Percentiles rank a stretch among this genome's conserved stretches.
Evolutionary conservation across 176 grass and related monocot genomes (phyloP).

Genomic region (Echinochloa phyllopogon): DNA sequence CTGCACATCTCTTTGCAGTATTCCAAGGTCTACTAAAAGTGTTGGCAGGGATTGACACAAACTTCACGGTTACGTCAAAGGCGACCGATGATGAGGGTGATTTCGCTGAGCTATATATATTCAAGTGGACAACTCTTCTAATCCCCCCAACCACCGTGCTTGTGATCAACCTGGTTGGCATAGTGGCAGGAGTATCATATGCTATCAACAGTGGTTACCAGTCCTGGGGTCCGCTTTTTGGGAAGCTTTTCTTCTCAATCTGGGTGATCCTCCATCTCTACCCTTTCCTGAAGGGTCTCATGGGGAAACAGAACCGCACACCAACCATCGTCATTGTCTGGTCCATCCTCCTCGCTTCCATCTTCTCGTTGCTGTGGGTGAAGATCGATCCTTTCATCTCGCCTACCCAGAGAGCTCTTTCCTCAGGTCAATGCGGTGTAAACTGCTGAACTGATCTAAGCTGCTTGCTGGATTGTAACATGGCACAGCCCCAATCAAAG

Average conservation of each 20-base stretch:
- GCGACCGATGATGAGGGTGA: slow-evolving; percentile 72
- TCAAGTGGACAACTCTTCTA: slow-evolving; percentile 82
- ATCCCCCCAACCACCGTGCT: slow-evolving; percentile 81
- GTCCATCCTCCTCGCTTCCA: slow-evolving; percentile 85
- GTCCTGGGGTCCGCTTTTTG: slow-evolving; percentile 82
- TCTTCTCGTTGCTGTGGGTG: slow-evolving; percentile 89
- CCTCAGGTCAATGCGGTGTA: slow-evolving; percentile 64
- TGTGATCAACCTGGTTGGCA: slow-evolving; percentile 78
- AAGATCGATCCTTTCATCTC: slow-evolving; percentile 77
- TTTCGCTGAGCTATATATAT: slow-evolving; percentile 74
- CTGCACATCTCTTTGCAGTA: slow-evolving; percentile 79
- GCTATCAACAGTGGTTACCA: slow-evolving; percentile 88
- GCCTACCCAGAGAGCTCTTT: slow-evolving; percentile 48
- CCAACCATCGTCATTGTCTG: slow-evolving; percentile 88
- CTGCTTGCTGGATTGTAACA: slow-evolving; percentile 17
- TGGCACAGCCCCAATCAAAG: neutral
- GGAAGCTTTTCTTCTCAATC: slow-evolving; percentile 87
- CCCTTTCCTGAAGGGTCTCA: slow-evolving; percentile 85
- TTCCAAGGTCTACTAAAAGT: slow-evolving; percentile 88
- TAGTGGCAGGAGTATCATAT: slow-evolving; percentile 79
- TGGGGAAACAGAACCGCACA: slow-evolving; percentile 78
- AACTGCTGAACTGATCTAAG: slow-evolving; percentile 63
- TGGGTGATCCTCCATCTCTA: slow-evolving; percentile 95
- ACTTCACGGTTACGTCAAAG: slow-evolving; percentile 88
- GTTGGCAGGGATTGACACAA: slow-evolving; percentile 77